Evolutionary conservation across 495 filamentous ascomycete species (phyloP).

Genomic region (Pseudevernia furfuracea): DNA sequence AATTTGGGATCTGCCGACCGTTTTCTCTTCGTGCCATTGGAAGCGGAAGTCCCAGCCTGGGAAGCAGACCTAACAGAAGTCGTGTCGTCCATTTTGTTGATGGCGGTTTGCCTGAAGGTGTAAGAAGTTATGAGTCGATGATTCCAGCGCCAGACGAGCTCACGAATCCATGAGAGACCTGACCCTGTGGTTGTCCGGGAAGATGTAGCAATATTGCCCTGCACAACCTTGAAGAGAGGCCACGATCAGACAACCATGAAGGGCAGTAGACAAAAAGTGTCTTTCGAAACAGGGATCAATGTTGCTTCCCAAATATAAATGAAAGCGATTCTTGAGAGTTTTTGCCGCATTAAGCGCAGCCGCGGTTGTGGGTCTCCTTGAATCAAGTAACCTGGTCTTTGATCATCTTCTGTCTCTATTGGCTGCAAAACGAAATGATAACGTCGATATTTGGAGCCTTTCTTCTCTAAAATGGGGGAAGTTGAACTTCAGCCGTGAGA

Average conservation of each 20-base stretch:
- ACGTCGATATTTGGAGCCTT: too few species aligned
- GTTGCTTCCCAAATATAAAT: too few species aligned
- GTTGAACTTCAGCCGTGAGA: too few species aligned
- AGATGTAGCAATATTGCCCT: neutral
- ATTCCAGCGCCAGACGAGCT: neutral
- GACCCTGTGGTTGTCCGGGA: neutral
- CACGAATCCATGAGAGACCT: neutral
- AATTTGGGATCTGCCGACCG: slow-evolving; percentile 56
- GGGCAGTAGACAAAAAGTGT: too few species aligned
- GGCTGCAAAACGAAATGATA: too few species aligned
- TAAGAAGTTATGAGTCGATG: neutral
- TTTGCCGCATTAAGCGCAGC: too few species aligned
- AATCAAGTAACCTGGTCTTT: too few species aligned
- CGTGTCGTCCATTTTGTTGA: slow-evolving; percentile 18
- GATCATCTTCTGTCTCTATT: too few species aligned
- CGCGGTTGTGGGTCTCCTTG: too few species aligned
- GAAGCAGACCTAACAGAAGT: slow-evolving; percentile 21
- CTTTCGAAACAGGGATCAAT: too few species aligned
- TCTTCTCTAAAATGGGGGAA: too few species aligned
- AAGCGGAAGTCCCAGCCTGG: slow-evolving; percentile 30
- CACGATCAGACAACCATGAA: neutral
- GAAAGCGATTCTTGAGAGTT: too few species aligned
- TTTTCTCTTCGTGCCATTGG: slow-evolving; percentile 58
- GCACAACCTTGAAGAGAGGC: neutral
- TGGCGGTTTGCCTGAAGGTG: neutral